A percentile compares a stretch with the other conserved stretches of the same genome.
phyloP scores from a whole-genome alignment of 2,329 filamentous ascomycete species.

The Bimuria novae-zelandiae region DNA sequence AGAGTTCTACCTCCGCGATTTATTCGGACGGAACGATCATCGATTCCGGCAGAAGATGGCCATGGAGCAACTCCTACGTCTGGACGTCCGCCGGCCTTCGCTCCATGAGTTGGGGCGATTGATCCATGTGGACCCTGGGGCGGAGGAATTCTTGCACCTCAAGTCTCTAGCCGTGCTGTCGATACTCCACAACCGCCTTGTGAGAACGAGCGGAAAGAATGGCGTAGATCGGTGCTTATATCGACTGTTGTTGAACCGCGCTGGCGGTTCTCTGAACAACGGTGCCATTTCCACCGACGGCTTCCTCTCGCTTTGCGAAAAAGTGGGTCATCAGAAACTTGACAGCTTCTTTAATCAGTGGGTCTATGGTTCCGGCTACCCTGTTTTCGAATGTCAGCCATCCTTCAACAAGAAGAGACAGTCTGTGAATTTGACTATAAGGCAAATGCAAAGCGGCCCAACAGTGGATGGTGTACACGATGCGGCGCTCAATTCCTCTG shows the following conservation, averaged over 20 bases:
- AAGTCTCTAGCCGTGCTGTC: constrained; percentile 92
- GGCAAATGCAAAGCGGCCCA: constrained; percentile 59
- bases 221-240: constrained; percentile 86
- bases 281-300: constrained; percentile 72
- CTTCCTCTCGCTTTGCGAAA: constrained; percentile 85
- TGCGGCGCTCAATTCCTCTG: constrained; percentile 64
- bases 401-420: constrained; percentile 98
- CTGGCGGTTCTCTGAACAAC: constrained; percentile 75
- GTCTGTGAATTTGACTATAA: constrained; percentile 88
- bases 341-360: constrained; percentile 94
- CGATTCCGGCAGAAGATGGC: constrained; percentile 85
- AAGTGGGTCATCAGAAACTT: constrained; percentile 81
- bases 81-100: constrained; percentile 81
- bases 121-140: constrained; percentile 80
- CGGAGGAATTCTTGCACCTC: constrained; percentile 85
- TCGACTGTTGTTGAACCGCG: constrained; percentile 82
- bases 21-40: constrained; percentile 95
- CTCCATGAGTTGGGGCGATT: constrained; percentile 78
- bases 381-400: constrained; percentile 82
- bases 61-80: constrained; percentile 78
- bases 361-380: constrained; percentile 87
- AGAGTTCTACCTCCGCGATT: constrained; percentile 84
- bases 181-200: constrained; percentile 87
- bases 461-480: constrained; percentile 38
- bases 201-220: constrained; percentile 83